Conservation (phyloP, 129 eudicot species). For the Flaveria trinervia region DNA sequence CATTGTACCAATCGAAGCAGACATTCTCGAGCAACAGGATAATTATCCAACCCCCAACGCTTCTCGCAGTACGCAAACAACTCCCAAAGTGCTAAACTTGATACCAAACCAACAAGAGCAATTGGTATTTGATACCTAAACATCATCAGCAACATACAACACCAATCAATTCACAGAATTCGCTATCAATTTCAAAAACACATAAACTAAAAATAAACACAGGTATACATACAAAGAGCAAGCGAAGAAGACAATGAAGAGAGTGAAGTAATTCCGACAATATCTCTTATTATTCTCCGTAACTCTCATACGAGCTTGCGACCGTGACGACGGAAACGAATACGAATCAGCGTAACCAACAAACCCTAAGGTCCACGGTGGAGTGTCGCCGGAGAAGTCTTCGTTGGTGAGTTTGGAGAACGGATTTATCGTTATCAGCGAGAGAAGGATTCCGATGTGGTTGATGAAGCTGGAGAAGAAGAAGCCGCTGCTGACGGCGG, state of each 20-base stretch:
- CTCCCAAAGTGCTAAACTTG: constrained; percentile 86
- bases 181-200: background rate
- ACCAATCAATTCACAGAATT: background rate
- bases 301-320: constrained; percentile 77
- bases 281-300: constrained; percentile 85
- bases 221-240: constrained; percentile 67
- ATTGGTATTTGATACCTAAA: constrained; percentile 87
- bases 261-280: constrained; percentile 74
- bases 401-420: constrained; percentile 70
- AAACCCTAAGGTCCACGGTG: constrained; percentile 77
- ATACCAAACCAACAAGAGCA: constrained; percentile 83
- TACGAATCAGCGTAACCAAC: constrained; percentile 63
- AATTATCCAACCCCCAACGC: constrained; percentile 58
- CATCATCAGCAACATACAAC: constrained; percentile 29
- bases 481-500: constrained; percentile 37
- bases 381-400: constrained; percentile 68
- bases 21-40: constrained; percentile 50
- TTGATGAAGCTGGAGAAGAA: constrained; percentile 41
- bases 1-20: constrained; percentile 58
- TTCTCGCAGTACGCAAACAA: constrained; percentile 54
- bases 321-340: constrained; percentile 70
- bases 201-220: background rate
- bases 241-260: constrained; percentile 73
- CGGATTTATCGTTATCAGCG: constrained; percentile 75
- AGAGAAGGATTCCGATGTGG: constrained; percentile 57